Evolutionary conservation across 2,329 filamentous ascomycete species (phyloP), one percentile per base, ranked within the genome.

Genomic region (Colletotrichum theobromicola): DNA sequence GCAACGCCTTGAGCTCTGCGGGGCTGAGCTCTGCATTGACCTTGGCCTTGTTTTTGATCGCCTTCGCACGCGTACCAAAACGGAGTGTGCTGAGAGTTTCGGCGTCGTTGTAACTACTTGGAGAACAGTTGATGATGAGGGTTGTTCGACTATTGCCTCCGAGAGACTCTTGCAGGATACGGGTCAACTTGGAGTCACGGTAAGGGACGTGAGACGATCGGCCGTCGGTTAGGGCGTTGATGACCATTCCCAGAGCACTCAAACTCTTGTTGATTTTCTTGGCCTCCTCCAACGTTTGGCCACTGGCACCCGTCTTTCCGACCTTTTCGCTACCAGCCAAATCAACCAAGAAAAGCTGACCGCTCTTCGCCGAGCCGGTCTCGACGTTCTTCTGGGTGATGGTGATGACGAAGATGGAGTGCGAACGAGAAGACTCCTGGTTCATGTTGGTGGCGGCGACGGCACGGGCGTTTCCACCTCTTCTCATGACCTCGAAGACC

Each of bases 211-310:
- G 96, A 60, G 94, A 95, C 55, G 96, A 98, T 94, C 98, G 98
- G 82, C 96, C 96, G 83, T 98, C 97, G 4, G 97, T 98, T 80
- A 99, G 87, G 68, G 96, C 92, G 85, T 98, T 98, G 89, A 99
- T 99, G 87, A 98, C 97, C 96, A 98, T 98, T 80, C 97, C 97
- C 75, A 99, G 90, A 70, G 97, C 96, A 87, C 96, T 98, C 88
- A 99, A 90, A 89, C 95, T 98, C 90, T 98, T 98, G 90, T 99
- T 99, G 90, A 99, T 99, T 90, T 99, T 99, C 90, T 98, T 98
- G 75, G 97, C 97, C 84, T 99, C 97, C 84, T 98, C 97, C 57
- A 99, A 89, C 6, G 96, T 98, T 85, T 98, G 97, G 72, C 97
- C 97, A 83, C 95, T 98, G 76, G 97, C 97, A 79, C 97, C 97